Percentiles rank a stretch among this genome's conserved stretches.
phyloP scores from a whole-genome alignment of 331 rosid genomes.

The Arachis monticola region DNA sequence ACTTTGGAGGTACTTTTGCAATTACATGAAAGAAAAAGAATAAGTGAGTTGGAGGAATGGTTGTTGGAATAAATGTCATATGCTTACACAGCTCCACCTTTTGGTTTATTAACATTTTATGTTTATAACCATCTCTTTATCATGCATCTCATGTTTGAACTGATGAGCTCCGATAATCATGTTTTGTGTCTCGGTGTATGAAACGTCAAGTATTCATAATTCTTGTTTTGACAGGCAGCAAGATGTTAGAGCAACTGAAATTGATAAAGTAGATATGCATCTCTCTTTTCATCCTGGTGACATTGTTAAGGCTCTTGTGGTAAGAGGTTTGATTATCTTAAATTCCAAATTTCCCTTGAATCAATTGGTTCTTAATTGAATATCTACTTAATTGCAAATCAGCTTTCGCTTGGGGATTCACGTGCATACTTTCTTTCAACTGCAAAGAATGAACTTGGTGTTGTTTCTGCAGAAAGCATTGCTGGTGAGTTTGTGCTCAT shows the following conservation, averaged over 20 bases:
- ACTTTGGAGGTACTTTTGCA: constrained; percentile 1
- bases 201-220: constrained; percentile 3
- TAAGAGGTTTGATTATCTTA: constrained; percentile 30
- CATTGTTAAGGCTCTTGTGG: constrained; percentile 79
- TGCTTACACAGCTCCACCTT: background rate
- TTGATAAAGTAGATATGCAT: constrained; percentile 95
- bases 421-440: constrained; percentile 89
- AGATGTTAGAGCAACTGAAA: constrained; percentile 95
- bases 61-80: background rate
- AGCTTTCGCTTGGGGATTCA: constrained; percentile 96
- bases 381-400: constrained; percentile 31
- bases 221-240: constrained; percentile 69
- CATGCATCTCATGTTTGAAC: constrained; percentile 5
- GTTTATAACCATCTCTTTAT: constrained; percentile 13
- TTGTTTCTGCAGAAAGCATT: constrained; percentile 85
- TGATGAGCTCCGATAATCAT: constrained; percentile 1
- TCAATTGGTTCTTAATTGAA: constrained; percentile 17
- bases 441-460: constrained; percentile 91
- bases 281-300: constrained; percentile 76
- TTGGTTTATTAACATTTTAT: background rate
- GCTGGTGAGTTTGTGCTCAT: constrained; percentile 58
- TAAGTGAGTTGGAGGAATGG: background rate
- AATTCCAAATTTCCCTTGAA: background rate
- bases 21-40: background rate
- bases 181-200: constrained; percentile 14